These are phyloP conservation scores for Stagonosporopsis cucurbitacearum DNA, from an alignment of 2,329 filamentous ascomycete species.

Conservation along the genomic window DNA sequence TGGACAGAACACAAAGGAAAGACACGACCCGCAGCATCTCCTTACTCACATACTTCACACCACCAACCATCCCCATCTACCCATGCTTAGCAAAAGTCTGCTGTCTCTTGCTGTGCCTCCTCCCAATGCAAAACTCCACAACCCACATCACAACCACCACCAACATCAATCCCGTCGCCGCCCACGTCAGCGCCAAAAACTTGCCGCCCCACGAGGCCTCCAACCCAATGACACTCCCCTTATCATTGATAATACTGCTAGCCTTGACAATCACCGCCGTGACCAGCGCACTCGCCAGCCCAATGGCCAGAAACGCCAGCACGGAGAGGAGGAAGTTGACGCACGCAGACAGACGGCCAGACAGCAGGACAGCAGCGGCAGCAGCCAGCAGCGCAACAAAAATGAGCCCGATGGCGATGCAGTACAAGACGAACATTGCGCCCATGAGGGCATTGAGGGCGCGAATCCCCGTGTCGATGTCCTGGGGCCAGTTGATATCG, in stretches of 20 bases:
- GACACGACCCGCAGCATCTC: background rate
- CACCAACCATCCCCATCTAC: background rate
- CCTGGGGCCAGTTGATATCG: conserved; percentile 63
- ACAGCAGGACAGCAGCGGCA: conserved; percentile 53
- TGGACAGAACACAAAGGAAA: conserved; percentile 11
- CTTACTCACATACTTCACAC: background rate
- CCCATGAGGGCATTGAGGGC: conserved; percentile 58
- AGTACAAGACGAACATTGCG: conserved; percentile 65
- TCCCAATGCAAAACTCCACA: conserved; percentile 39
- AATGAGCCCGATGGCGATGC: conserved; percentile 61
- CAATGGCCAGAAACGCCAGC: conserved; percentile 65
- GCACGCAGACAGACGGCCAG: conserved; percentile 55
- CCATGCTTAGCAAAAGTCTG: conserved; percentile 30
- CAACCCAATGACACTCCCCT: conserved; percentile 59
- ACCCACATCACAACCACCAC: conserved; percentile 41
- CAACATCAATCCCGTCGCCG: conserved; percentile 57
- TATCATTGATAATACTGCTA: conserved; percentile 59
- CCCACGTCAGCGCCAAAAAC: conserved; percentile 67
- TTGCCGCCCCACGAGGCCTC: conserved; percentile 58
- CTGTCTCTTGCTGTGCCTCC: conserved; percentile 25
- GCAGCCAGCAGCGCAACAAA: conserved; percentile 58
- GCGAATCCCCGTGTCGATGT: conserved; percentile 61
- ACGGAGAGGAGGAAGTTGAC: conserved; percentile 58
- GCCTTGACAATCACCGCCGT: conserved; percentile 67
- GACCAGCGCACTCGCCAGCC: conserved; percentile 76